These are phyloP conservation scores for Mimosa bimucronata DNA, from an alignment of 306 rosid species.

Conservation along the genomic window DNA sequence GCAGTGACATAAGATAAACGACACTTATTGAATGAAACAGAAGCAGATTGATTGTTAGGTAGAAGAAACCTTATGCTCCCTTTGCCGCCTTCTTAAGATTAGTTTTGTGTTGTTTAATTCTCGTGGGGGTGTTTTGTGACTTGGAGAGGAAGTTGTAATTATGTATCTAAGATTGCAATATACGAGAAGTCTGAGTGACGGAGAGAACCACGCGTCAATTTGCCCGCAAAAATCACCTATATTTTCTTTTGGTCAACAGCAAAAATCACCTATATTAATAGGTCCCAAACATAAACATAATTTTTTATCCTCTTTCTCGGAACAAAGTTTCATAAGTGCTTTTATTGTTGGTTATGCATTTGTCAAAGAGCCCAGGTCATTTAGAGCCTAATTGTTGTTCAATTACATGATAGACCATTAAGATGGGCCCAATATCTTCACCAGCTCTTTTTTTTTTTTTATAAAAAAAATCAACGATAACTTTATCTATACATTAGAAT, in stretches of 20 bases:
- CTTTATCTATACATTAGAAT: no score
- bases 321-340: not conserved
- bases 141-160: conserved; percentile 7
- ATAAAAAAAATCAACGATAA: no score
- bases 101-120: not conserved
- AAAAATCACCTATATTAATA: not conserved
- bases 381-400: not conserved
- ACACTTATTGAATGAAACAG: not conserved
- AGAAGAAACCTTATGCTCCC: not conserved
- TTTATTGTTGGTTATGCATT: not conserved
- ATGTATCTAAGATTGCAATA: not conserved
- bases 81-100: conserved; percentile 26
- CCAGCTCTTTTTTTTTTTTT: not conserved
- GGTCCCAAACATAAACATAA: no score
- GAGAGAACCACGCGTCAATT: conserved; percentile 1
- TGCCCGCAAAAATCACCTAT: not conserved
- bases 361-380: not conserved
- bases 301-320: no score
- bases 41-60: conserved; percentile 16
- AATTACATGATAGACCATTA: not conserved
- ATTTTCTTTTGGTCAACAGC: no score
- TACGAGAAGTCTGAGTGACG: not conserved
- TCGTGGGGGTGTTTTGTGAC: not conserved
- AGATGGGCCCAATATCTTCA: not conserved
- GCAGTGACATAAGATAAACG: not conserved